Conservation (phyloP, 1,284 basidiomycete species). For the Trichosporon ovoides region DNA sequence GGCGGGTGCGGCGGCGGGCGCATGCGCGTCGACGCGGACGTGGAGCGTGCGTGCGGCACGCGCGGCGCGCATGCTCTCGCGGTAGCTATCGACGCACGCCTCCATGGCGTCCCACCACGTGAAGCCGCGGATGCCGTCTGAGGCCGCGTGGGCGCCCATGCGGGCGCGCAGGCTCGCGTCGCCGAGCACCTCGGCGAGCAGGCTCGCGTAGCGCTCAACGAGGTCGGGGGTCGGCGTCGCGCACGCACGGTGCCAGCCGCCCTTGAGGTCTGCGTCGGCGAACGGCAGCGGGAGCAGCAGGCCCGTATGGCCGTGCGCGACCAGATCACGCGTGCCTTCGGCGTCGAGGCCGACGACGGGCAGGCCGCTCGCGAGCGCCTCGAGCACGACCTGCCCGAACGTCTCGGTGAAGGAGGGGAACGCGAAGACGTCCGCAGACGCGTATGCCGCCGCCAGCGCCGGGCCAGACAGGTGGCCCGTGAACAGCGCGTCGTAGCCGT, state of each 20-base stretch:
- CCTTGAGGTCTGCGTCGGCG: conserved; percentile 16
- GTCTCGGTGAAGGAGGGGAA: conserved; percentile 57
- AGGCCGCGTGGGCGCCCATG: conserved; percentile 50
- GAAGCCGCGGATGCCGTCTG: conserved; percentile 47
- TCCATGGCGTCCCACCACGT: conserved; percentile 58
- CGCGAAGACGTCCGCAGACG: conserved; percentile 55
- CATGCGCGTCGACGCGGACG: not conserved
- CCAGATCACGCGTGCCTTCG: conserved; percentile 57
- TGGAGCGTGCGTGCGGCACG: conserved; percentile 9
- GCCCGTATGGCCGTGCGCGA: conserved; percentile 52
- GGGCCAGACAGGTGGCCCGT: conserved; percentile 53
- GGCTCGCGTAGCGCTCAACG: conserved; percentile 50
- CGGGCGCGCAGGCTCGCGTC: conserved; percentile 43
- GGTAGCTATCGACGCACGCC: conserved; percentile 54
- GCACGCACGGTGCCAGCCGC: conserved; percentile 5
- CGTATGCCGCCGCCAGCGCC: conserved; percentile 52
- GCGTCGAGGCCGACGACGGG: conserved; percentile 57
- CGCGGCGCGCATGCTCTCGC: conserved; percentile 44
- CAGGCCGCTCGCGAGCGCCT: conserved; percentile 55
- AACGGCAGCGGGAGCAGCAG: conserved; percentile 47
- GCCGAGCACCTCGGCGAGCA: conserved; percentile 46
- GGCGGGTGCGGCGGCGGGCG: not conserved
- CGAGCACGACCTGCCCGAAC: conserved; percentile 57
- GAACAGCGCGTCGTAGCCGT: conserved; percentile 52
- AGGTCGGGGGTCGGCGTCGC: conserved; percentile 37